Percentiles rank a stretch among this genome's conserved stretches.
phyloP scores from a whole-genome alignment of 2,329 filamentous ascomycete genomes.

The Cladosporium sp. region DNA sequence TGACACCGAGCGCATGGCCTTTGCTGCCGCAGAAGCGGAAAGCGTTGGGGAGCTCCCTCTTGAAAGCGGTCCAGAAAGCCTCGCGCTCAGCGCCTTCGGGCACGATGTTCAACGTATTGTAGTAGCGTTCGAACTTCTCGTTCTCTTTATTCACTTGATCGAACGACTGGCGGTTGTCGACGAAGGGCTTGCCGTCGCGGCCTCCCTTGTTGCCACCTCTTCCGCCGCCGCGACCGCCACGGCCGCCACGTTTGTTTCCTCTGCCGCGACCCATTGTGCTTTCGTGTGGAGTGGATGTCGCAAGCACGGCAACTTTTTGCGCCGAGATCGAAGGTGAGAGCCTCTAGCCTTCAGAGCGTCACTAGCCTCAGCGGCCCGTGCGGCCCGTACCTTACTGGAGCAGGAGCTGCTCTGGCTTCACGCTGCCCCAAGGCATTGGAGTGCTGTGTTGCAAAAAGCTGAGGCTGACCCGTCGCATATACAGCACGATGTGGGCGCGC shows the following conservation, averaged over 20 bases:
- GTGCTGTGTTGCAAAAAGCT: too few species aligned
- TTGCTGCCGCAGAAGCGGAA: slow-evolving; percentile 96
- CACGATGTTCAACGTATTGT: slow-evolving; percentile 70
- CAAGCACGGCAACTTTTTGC: slow-evolving; percentile 8
- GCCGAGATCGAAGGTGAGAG: slow-evolving; percentile 1
- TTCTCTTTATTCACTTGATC: slow-evolving; percentile 69
- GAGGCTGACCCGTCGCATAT: too few species aligned
- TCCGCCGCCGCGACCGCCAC: slow-evolving; percentile 11
- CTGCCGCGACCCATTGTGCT: slow-evolving; percentile 11
- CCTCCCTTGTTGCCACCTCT: slow-evolving; percentile 9
- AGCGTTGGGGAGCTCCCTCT: slow-evolving; percentile 86
- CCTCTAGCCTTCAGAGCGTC: slow-evolving; percentile 1
- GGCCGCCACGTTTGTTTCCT: slow-evolving; percentile 10
- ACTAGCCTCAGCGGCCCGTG: background rate
- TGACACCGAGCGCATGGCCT: slow-evolving; percentile 87
- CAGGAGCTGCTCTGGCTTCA: too few species aligned
- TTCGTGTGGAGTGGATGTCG: background rate
- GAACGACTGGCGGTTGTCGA: slow-evolving; percentile 39
- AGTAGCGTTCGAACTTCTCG: slow-evolving; percentile 78
- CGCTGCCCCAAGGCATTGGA: too few species aligned
- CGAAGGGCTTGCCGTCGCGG: slow-evolving; percentile 4
- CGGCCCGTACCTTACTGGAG: too few species aligned
- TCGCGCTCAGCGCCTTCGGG: slow-evolving; percentile 66
- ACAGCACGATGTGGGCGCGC: slow-evolving; percentile 2
- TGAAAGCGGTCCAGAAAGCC: slow-evolving; percentile 77